Percentiles rank a stretch among this genome's conserved stretches.
Evolutionary conservation across 805 yeast species (phyloP).

Genomic region (Kazachstania africana): DNA sequence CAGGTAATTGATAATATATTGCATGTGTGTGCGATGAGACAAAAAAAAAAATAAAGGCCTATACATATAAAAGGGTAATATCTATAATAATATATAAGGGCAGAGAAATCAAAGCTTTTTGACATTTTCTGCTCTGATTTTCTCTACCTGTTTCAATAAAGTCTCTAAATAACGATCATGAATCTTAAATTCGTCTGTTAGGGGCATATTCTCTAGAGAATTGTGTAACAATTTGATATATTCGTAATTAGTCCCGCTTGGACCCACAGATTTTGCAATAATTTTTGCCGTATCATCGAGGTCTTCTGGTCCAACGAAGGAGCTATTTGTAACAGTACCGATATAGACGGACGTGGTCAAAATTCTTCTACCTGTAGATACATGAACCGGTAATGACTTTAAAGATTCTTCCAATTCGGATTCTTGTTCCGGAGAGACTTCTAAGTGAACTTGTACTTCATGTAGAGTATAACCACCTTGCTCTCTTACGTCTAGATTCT

Average conservation of each 20-base stretch:
- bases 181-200: slow-evolving; percentile 5
- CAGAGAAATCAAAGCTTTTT: too few species aligned
- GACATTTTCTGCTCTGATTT: not conserved
- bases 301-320: slow-evolving; percentile 76
- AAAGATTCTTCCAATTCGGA: slow-evolving; percentile 15
- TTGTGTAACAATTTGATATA: slow-evolving; percentile 46
- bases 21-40: too few species aligned
- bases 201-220: slow-evolving; percentile 33
- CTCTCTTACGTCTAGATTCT: slow-evolving; percentile 70
- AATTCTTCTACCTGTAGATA: slow-evolving; percentile 28
- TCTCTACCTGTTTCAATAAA: slow-evolving; percentile 23
- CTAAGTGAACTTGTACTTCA: slow-evolving; percentile 48
- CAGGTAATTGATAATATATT: too few species aligned
- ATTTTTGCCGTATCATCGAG: slow-evolving; percentile 46
- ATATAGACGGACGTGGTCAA: slow-evolving; percentile 62
- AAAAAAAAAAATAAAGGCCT: too few species aligned
- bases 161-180: slow-evolving; percentile 34
- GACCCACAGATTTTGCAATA: slow-evolving; percentile 52
- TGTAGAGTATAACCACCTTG: slow-evolving; percentile 79
- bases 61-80: too few species aligned
- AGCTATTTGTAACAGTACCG: slow-evolving; percentile 69
- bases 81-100: too few species aligned
- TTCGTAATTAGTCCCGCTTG: slow-evolving; percentile 72
- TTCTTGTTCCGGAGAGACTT: slow-evolving; percentile 16
- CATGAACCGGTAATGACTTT: slow-evolving; percentile 21